Conservation (phyloP, 108 stramenopile species). For the Cyclotella choctawhatcheeana region DNA sequence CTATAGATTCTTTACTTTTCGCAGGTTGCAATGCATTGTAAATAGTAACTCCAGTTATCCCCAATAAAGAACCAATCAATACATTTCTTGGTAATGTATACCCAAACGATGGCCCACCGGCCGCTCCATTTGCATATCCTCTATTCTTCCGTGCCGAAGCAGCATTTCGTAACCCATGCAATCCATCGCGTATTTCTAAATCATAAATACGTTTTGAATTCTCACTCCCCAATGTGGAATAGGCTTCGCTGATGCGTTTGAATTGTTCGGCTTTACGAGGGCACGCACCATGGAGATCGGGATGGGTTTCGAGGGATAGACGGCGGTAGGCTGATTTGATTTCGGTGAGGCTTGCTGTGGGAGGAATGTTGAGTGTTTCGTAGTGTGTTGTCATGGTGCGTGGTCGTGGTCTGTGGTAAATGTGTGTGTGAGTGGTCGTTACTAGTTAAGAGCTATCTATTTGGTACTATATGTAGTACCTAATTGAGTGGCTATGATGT, state of each 20-base stretch:
- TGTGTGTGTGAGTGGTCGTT: too few relatives aligned
- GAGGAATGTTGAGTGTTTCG: slow-evolving; percentile 78
- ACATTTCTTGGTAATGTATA: slow-evolving; percentile 47
- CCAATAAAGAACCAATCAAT: slow-evolving; percentile 47
- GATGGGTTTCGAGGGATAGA: slow-evolving; percentile 90
- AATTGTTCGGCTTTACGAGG: slow-evolving; percentile 63
- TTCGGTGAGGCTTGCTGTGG: slow-evolving; percentile 71
- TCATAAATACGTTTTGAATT: slow-evolving; percentile 68
- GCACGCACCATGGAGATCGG: slow-evolving; percentile 70
- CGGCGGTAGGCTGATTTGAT: slow-evolving; percentile 94
- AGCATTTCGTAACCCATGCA: slow-evolving; percentile 8
- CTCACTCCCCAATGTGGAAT: slow-evolving; percentile 64
- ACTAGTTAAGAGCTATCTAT: too few relatives aligned
- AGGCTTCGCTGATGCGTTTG: slow-evolving; percentile 79
- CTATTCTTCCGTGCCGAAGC: slow-evolving; percentile 11
- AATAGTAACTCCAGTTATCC: slow-evolving; percentile 20
- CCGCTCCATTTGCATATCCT: slow-evolving; percentile 12
- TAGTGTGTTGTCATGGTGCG: slow-evolving; percentile 62
- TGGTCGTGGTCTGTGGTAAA: background rate
- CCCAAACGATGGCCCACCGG: slow-evolving; percentile 31
- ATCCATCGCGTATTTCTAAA: slow-evolving; percentile 30
- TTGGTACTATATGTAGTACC: too few relatives aligned
- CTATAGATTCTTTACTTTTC: slow-evolving; percentile 31
- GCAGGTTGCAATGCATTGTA: slow-evolving; percentile 10
- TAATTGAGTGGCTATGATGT: too few relatives aligned